Conservation (phyloP, 192 early-diverging fungal species). For the Backusella tuberculispora region DNA sequence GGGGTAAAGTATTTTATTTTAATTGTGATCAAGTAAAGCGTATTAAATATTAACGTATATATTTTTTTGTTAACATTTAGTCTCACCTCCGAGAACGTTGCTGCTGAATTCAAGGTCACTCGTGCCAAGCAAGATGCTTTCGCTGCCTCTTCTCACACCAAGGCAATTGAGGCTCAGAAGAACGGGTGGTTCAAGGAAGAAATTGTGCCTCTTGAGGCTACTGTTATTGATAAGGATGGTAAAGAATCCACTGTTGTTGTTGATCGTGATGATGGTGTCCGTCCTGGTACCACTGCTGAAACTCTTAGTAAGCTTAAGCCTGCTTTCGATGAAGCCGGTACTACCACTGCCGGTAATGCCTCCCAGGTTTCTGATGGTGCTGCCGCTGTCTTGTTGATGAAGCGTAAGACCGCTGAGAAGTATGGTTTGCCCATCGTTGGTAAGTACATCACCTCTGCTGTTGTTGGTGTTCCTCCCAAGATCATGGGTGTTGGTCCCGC, state of each 20-base stretch:
- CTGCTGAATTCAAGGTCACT: conserved; percentile 80
- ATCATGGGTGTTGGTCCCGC: conserved; percentile 99
- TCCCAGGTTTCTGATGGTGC: conserved; percentile 99
- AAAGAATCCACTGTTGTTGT: conserved; percentile 76
- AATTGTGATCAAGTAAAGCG: not conserved
- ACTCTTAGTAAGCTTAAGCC: conserved; percentile 82
- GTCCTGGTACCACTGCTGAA: conserved; percentile 79
- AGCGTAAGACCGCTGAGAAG: conserved; percentile 87
- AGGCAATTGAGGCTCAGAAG: conserved; percentile 87
- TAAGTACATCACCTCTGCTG: conserved; percentile 85
- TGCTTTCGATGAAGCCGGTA: conserved; percentile 83
- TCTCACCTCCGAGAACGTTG: conserved; percentile 98
- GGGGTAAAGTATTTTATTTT: conserved; percentile 53
- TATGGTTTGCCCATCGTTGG: conserved; percentile 85
- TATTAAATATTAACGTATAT: not conserved
- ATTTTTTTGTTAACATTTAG: conserved; percentile 35
- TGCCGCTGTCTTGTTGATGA: conserved; percentile 94
- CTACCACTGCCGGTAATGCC: conserved; percentile 93
- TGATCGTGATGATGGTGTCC: conserved; percentile 91
- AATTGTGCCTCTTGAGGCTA: conserved; percentile 83
- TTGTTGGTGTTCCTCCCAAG: conserved; percentile 87
- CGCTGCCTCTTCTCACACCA: conserved; percentile 82
- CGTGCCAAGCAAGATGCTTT: conserved; percentile 91
- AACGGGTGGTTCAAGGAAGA: conserved; percentile 90
- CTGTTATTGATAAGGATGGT: conserved; percentile 79